Evolutionary conservation across 768 basidiomycete species (phyloP).

Genomic region (Xerocomus spinulosus): DNA sequence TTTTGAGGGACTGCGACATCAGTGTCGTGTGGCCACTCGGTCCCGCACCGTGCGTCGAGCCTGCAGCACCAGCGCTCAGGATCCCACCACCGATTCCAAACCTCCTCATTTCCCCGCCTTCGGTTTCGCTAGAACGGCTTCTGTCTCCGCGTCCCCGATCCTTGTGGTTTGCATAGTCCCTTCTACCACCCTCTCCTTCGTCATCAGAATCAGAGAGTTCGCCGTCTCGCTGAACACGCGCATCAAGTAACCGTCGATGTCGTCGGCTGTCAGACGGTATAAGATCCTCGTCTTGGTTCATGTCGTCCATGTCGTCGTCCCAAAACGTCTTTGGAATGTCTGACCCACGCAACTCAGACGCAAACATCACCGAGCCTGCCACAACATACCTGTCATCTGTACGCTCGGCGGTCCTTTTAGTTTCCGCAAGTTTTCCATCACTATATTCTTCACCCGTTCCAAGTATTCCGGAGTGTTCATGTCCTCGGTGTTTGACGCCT

Average conservation of each 20-base stretch:
- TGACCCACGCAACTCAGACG: constrained; percentile 28
- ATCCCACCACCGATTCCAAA: constrained; percentile 71
- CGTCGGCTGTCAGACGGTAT: constrained; percentile 73
- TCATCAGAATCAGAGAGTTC: constrained; percentile 98
- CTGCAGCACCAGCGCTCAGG: constrained; percentile 53
- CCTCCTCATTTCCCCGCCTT: constrained; percentile 42
- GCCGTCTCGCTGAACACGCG: constrained; percentile 75
- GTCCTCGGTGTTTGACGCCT: constrained; percentile 91
- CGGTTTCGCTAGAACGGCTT: constrained; percentile 39
- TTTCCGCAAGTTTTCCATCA: constrained; percentile 86
- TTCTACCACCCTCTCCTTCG: constrained; percentile 85
- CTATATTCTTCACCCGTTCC: constrained; percentile 86
- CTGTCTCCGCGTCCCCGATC: constrained; percentile 45
- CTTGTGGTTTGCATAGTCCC: constrained; percentile 59
- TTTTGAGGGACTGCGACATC: constrained; percentile 27
- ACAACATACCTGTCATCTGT: constrained; percentile 72
- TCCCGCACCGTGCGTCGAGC: constrained; percentile 65
- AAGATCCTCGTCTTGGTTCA: constrained; percentile 77
- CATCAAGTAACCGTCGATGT: constrained; percentile 73
- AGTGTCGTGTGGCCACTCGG: constrained; percentile 64
- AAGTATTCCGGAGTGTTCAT: constrained; percentile 91
- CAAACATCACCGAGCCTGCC: not conserved
- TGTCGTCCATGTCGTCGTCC: constrained; percentile 80
- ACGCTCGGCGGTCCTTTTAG: constrained; percentile 88
- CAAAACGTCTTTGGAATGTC: constrained; percentile 83